Conservation (phyloP, 108 stramenopile species). For the Chaetoceros muelleri region DNA sequence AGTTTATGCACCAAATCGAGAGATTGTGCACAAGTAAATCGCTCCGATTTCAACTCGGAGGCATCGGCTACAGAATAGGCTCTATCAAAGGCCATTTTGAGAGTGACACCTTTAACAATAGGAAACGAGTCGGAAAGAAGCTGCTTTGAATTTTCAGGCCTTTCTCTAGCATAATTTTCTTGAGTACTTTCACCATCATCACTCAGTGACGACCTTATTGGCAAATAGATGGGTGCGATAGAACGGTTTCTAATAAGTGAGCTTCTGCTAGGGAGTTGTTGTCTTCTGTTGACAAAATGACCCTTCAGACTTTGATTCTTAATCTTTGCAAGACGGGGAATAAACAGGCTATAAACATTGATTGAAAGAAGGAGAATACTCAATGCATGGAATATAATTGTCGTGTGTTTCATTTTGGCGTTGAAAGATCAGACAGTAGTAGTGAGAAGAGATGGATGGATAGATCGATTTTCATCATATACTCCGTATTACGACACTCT, state of each 20-base stretch:
- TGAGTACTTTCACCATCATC: no score
- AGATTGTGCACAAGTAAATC: conserved; percentile 61
- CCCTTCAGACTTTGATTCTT: no score
- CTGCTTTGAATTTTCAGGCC: neutral
- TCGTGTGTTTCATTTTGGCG: no score
- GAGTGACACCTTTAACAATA: conserved; percentile 46
- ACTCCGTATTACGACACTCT: no score
- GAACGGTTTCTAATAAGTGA: neutral
- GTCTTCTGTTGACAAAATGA: neutral
- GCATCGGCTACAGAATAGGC: conserved; percentile 55
- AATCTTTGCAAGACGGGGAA: no score
- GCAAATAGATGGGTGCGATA: neutral
- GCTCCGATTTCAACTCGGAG: conserved; percentile 30
- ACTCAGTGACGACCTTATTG: no score
- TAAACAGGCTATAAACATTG: no score
- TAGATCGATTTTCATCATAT: no score
- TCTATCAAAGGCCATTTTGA: conserved; percentile 71
- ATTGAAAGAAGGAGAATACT: no score
- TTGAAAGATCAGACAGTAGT: no score
- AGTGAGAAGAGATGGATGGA: no score
- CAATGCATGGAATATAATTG: no score
- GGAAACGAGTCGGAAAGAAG: neutral
- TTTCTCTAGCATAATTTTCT: neutral
- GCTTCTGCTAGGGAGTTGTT: neutral
- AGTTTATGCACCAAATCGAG: conserved; percentile 79